phyloP scores from a whole-genome alignment of 2,329 filamentous ascomycete genomes.

The Rhynchosporium agropyri region DNA sequence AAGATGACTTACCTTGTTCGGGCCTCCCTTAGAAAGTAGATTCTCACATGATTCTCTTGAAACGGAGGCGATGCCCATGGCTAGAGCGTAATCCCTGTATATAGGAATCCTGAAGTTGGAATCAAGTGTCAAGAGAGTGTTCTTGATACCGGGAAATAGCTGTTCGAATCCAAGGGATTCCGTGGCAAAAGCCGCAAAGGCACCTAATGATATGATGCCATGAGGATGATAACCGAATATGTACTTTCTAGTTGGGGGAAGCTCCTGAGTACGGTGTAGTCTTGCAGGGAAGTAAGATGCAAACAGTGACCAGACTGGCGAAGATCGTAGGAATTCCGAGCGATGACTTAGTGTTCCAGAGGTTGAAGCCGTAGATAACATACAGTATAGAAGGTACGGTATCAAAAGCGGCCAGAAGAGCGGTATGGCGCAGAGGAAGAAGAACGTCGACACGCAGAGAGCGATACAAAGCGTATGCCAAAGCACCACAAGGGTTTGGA shows the following conservation, averaged over 20 bases:
- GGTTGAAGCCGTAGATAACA: conserved; percentile 76
- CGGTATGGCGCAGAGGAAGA: conserved; percentile 87
- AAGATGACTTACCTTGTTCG: conserved; percentile 52
- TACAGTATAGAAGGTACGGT: conserved; percentile 80
- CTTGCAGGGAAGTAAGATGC: conserved; percentile 89
- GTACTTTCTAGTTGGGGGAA: conserved; percentile 85
- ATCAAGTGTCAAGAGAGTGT: conserved; percentile 91
- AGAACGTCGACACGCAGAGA: conserved; percentile 77
- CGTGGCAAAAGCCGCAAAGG: conserved; percentile 87
- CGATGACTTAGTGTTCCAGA: conserved; percentile 76
- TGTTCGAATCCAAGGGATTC: conserved; percentile 85
- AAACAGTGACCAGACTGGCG: conserved; percentile 84
- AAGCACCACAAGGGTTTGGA: conserved; percentile 79
- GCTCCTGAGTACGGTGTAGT: conserved; percentile 79
- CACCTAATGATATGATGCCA: conserved; percentile 96
- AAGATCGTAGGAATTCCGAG: conserved; percentile 71
- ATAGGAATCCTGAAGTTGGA: conserved; percentile 92
- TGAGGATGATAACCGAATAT: conserved; percentile 98
- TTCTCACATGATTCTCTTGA: conserved; percentile 92
- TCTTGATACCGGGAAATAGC: conserved; percentile 93
- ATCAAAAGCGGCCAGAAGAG: conserved; percentile 81
- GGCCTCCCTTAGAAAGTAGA: conserved; percentile 76
- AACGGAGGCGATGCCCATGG: conserved; percentile 85
- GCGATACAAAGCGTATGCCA: conserved; percentile 73
- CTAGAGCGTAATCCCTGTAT: conserved; percentile 91